Conservation (phyloP, 176 grass and related monocot genomes). For the Rhipidocladum racemiflorum region DNA sequence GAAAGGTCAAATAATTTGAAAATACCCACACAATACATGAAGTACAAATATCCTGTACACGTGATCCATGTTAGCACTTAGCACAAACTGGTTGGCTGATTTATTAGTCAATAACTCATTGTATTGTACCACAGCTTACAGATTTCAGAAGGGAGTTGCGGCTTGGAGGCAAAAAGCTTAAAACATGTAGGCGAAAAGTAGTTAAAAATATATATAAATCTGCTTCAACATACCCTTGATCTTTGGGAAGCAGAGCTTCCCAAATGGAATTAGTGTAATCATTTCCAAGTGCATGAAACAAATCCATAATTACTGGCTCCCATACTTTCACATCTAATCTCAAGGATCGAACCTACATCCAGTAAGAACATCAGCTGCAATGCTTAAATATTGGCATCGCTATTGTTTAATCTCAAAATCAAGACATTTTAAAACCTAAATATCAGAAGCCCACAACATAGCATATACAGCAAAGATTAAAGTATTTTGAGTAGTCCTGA, state of each 20-base stretch:
- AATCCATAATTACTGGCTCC: conserved; percentile 82
- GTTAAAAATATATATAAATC: background rate
- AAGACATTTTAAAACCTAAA: conserved; percentile 4
- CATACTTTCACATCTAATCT: conserved; percentile 94
- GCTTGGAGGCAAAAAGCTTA: conserved; percentile 8
- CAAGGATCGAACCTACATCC: conserved; percentile 80
- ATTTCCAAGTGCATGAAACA: conserved; percentile 86
- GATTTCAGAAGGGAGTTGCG: background rate
- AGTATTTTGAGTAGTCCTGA: background rate
- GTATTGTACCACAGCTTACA: background rate
- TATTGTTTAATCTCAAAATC: conserved; percentile 17
- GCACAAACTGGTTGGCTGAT: conserved; percentile 1
- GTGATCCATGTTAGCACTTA: background rate
- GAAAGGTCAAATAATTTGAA: conserved; percentile 6
- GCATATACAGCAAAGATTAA: conserved; percentile 5
- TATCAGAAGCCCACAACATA: background rate
- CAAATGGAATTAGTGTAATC: conserved; percentile 89
- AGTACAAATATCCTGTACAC: conserved; percentile 17
- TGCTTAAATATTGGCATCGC: background rate
- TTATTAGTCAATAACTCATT: background rate
- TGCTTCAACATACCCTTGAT: conserved; percentile 60
- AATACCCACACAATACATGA: background rate
- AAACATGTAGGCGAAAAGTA: conserved; percentile 8
- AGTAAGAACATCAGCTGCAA: conserved; percentile 24
- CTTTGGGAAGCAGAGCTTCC: conserved; percentile 82